Evolutionary conservation across 2,329 filamentous ascomycete species (phyloP), one percentile per base, ranked within the genome.

Genomic region (Cladosporium cucumerinum): DNA sequence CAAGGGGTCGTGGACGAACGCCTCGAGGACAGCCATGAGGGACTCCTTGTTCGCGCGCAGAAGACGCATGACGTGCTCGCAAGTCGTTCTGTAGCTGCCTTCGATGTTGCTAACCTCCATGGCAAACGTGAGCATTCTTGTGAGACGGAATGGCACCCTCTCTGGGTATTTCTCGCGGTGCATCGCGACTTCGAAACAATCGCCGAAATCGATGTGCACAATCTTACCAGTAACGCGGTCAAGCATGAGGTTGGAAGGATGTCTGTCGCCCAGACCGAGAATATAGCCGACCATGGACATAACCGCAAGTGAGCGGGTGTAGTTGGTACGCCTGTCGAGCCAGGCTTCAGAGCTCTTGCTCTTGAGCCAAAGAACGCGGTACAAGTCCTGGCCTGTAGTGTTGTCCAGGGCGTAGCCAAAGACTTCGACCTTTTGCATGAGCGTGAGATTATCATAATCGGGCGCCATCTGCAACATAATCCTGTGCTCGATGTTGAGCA

Each of bases 271-370:
- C 16, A 99, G 84, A 66, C 95, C 96, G 25, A 99, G 87, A 69
- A 99, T 98, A 78, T 99, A 99, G 68, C 95, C 95, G n/a, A 98
- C 95, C 93, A 99, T 99, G n/a, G 93, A 97, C 95, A 99, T 99
- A 73, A 99, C 95, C 71, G 92, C 95, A 1, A 99, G 84, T 1
- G 94, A 98, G 65, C 95, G 90, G 21, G 95, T 99, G 80, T 99
- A 99, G 76, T 97, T 99, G n/a, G 96, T 99, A 61, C 95, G 90
- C 51, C 95, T 87, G 78, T 98, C 95, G 36, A 99, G 87, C 95
- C 95, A 99, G 1, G 94, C 90, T 78, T 99, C 95, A 0, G 94
- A 97, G 67, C 91, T 96, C 83, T 97, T 97, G 75, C 92, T 97
- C 86, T 99, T 99, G 71, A 99, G 85, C 95, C 96, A 99, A 39